Evolutionary conservation across 2,329 filamentous ascomycete genomes (phyloP).

Genomic region (Aphanoascus verrucosus): DNA sequence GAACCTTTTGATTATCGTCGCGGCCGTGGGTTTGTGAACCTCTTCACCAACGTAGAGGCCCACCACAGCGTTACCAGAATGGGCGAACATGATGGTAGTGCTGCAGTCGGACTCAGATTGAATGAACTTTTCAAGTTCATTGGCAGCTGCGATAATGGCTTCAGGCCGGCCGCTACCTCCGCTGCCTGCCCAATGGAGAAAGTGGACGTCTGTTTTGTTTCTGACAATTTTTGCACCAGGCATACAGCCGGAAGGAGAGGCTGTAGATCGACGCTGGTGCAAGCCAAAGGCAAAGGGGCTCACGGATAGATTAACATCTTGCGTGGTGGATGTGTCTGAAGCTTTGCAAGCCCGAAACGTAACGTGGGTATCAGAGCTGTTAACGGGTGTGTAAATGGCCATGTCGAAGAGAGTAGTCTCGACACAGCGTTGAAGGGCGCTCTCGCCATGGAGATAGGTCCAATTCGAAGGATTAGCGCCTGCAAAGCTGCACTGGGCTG

Average conservation of each 20-base stretch:
- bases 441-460: not conserved
- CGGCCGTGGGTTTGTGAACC: not conserved
- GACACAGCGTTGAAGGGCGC: not conserved
- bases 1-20: not conserved
- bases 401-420: not conserved
- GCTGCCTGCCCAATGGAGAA: not conserved
- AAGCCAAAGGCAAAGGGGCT: not conserved
- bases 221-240: too few relatives aligned
- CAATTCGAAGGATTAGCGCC: not conserved
- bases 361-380: not conserved
- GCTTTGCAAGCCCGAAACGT: not conserved
- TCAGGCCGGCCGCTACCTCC: not conserved
- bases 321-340: not conserved
- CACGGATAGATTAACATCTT: not conserved
- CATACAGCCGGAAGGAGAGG: too few relatives aligned
- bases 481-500: not conserved
- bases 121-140: not conserved
- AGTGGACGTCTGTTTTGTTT: too few relatives aligned
- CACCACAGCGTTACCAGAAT: not conserved
- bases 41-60: conserved; percentile 2
- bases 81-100: not conserved
- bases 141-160: not conserved
- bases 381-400: not conserved
- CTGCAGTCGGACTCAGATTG: too few relatives aligned
- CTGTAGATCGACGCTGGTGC: too few relatives aligned